Evolutionary conservation across 345 rosid species (phyloP), one percentile per base, ranked within the genome.

Genomic region (Corymbia maculata): DNA sequence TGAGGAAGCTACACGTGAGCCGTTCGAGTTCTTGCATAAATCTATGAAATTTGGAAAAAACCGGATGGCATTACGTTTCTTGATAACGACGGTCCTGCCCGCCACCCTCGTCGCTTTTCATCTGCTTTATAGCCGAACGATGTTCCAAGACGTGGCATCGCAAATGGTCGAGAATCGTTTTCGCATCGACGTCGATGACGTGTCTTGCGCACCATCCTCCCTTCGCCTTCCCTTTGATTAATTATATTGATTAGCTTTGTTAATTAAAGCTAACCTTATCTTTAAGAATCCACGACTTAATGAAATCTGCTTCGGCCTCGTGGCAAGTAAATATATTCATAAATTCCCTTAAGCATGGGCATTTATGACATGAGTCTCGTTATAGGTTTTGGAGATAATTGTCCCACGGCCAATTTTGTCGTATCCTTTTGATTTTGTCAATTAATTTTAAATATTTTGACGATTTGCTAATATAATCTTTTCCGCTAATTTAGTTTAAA

Each of bases 351-450:
- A 28, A 61, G 26, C 26, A 61, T 26, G 32, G 16, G 68, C 30
- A 61, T 22, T 28, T 9, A 55, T 55, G 22, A 55, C 22, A 22
- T 28, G 24, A 22, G 61, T 22, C 11, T 21, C 22, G 28, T 55
- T 55, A 19, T 53, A 1, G 21, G 24, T 53, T 53, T 53, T 53
- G 59, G 59, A 53, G 24, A 4, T 53, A 53, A 53, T 19, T 19
- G 24, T 53, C 59, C 4, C 7, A 53, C 24, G 24, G 10, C 24
- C 0, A 19, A 0, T 19, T 7, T 4, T 19, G 0, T 19, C 10
- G 21, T 53, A 53, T 53, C 7, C 0, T 4, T 53, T 53, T 52
- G 1, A 53, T 53, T 53, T 53, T 53, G 57, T 1, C 19, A 53
- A 2, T 19, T 53, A 53, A 19, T 19, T 53, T 24, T 53, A 3